A percentile compares a stretch with the other conserved stretches of the same genome.
phyloP scores from a whole-genome alignment of 2,329 filamentous ascomycete genomes.

The Penicillium rolfsii region DNA sequence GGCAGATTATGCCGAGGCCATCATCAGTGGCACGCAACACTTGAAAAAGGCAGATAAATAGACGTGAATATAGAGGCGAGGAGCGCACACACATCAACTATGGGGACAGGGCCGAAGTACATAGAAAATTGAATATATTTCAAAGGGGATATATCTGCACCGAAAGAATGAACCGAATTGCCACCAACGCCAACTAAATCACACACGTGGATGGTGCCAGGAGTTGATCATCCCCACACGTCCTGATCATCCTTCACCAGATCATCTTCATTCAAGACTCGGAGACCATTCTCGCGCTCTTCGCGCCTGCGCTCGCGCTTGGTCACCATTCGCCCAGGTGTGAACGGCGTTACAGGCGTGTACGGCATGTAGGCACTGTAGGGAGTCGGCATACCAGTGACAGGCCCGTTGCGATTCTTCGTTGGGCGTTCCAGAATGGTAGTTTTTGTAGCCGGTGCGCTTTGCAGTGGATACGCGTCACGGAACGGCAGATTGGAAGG shows the following conservation, averaged over 20 bases:
- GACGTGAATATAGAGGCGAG: neutral
- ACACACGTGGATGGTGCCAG: neutral
- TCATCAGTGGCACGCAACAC: constrained; percentile 42
- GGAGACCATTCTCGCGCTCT: constrained; percentile 48
- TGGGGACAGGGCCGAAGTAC: constrained; percentile 50
- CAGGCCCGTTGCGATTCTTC: constrained; percentile 42
- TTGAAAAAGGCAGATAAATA: constrained; percentile 26
- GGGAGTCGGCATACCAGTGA: constrained; percentile 53
- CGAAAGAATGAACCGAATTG: neutral
- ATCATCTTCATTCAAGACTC: constrained; percentile 52
- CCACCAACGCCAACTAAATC: neutral
- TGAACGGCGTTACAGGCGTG: constrained; percentile 54
- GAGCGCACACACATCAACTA: neutral
- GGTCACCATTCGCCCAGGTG: constrained; percentile 51
- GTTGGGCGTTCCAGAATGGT: constrained; percentile 52
- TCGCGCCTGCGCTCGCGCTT: constrained; percentile 49
- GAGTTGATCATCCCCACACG: constrained; percentile 46
- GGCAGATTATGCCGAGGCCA: constrained; percentile 57
- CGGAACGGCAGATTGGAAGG: constrained; percentile 50
- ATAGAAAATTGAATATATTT: constrained; percentile 25
- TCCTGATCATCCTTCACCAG: constrained; percentile 51
- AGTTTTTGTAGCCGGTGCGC: constrained; percentile 53
- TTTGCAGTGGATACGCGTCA: constrained; percentile 47
- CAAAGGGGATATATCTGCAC: neutral
- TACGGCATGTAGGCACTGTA: constrained; percentile 57